Evolutionary conservation across 805 yeast species (phyloP).

Genomic region (Blastobotrys americana): DNA sequence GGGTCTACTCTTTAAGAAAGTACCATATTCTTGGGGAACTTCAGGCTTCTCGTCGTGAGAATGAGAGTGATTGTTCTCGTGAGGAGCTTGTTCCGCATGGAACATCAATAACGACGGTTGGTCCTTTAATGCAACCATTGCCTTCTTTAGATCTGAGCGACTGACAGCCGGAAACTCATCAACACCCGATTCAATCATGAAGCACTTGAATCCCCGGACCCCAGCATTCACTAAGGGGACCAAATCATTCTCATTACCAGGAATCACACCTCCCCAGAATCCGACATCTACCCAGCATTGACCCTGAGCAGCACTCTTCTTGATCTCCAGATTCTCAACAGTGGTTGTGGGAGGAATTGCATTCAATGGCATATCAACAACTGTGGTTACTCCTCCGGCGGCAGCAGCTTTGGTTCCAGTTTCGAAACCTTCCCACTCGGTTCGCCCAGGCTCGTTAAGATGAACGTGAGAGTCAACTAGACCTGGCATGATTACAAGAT

Average conservation of each 20-base stretch:
- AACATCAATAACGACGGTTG: constrained; percentile 72
- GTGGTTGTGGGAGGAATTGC: constrained; percentile 95
- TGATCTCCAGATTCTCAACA: constrained; percentile 62
- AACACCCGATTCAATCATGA: constrained; percentile 90
- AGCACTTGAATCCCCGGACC: constrained; percentile 90
- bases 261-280: constrained; percentile 94
- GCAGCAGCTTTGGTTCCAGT: constrained; percentile 94
- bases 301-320: constrained; percentile 68
- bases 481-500: constrained; percentile 73
- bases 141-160: constrained; percentile 55
- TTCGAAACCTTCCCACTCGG: constrained; percentile 98
- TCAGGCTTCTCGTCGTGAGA: constrained; percentile 10
- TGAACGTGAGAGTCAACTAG: constrained; percentile 92
- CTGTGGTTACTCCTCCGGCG: constrained; percentile 93
- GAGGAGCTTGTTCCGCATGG: constrained; percentile 60
- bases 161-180: constrained; percentile 86
- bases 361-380: constrained; percentile 91
- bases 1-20: constrained; percentile 80
- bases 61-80: background rate
- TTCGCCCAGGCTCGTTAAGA: constrained; percentile 93
- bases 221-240: constrained; percentile 75
- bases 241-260: constrained; percentile 62
- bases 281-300: constrained; percentile 91
- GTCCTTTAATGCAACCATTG: constrained; percentile 56
- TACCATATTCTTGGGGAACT: constrained; percentile 58